Conservation (phyloP, 345 rosid species). For the Microthlaspi erraticum region DNA sequence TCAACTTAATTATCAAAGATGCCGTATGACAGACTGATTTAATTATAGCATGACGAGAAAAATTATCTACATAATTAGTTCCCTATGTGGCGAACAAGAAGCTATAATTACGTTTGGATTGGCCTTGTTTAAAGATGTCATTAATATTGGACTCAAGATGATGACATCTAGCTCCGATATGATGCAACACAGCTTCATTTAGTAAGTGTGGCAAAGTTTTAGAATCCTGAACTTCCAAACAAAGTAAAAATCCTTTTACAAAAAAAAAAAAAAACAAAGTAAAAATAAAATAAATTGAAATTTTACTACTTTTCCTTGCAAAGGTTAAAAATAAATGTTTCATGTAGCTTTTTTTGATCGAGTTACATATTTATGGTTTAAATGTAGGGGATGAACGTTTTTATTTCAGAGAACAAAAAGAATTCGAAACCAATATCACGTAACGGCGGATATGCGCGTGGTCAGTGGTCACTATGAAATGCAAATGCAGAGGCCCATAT, state of each 20-base stretch:
- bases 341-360: neutral
- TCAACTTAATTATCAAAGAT: neutral
- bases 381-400: neutral
- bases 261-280: neutral
- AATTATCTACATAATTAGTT: neutral
- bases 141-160: neutral
- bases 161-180: too few species aligned
- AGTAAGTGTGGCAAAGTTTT: neutral
- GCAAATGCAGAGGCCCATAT: neutral
- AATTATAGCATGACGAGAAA: neutral
- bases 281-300: too few species aligned
- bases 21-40: neutral
- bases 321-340: neutral
- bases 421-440: neutral
- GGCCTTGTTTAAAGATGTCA: neutral
- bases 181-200: neutral
- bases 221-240: neutral
- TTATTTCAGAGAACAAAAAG: too few species aligned
- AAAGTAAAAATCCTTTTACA: too few species aligned
- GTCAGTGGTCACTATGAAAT: neutral
- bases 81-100: neutral
- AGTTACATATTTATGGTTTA: neutral
- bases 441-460: too few species aligned
- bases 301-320: neutral
- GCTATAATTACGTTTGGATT: neutral